Evolutionary conservation across 129 eudicot species (phyloP), one percentile per base, ranked within the genome.

Genomic region (Pittosporum tobira): DNA sequence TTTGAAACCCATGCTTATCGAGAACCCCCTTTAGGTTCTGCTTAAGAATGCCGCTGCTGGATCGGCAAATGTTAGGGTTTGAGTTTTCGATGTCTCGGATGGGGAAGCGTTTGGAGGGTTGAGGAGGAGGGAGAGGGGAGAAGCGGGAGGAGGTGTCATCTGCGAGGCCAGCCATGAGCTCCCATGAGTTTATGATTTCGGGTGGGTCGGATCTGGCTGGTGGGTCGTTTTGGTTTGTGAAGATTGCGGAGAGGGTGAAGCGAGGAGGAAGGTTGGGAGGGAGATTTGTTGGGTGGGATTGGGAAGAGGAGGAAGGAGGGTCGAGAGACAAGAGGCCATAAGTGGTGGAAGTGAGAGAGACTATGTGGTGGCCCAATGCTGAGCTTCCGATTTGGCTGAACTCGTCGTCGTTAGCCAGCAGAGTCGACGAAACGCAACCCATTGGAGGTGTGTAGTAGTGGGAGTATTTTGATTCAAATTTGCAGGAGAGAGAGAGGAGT

Each of bases 381-480:
- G 83, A 69, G 61, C 84, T 76, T 9, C 95, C 83, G 30, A 78
- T 78, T 22, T 78, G 77, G 70, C 69, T 36, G 67, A 84, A 77
- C 6, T 87, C 99, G 10, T 87, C 88, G 43, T 93, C 91, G 23
- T 77, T 75, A 63, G 65, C 77, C 8, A 93, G 75, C 19, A 93
- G 64, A 42, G 76, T 69, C 4, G 99, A 87, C 14, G 99, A 87
- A 46, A 87, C 99, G 61, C 99, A 93, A 10, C 96, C 99, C 99
- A 93, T 93, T 21, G n/a, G n/a, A n/a, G n/a, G n/a, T n/a, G n/a
- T n/a, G n/a, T n/a, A 30, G 34, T 70, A 23, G 4, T 34, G n/a
- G n/a, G n/a, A n/a, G 11, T 34, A 34, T 34, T 34, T 34, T 34
- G 13, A 34, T 34, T 34, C 40, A 34, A 34, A 34, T 6, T 34